Percentiles rank a stretch among this genome's conserved stretches.
phyloP scores from a whole-genome alignment of 2,329 filamentous ascomycete genomes.

The Paecilomyces fulvus region DNA sequence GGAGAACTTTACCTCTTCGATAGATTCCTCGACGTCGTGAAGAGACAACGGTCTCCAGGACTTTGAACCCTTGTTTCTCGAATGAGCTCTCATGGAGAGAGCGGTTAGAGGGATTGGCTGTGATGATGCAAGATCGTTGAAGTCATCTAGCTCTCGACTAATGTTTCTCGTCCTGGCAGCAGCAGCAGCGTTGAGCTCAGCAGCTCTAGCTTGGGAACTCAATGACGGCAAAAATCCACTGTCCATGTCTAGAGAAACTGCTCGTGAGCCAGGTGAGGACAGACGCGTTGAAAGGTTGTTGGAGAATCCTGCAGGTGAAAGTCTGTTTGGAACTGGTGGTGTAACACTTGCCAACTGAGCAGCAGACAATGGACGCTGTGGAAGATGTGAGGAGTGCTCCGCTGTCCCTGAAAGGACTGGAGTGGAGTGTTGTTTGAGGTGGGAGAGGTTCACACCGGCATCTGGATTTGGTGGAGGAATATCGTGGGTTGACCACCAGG shows the following conservation, averaged over 20 bases:
- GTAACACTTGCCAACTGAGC: neutral
- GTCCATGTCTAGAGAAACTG: constrained; percentile 5
- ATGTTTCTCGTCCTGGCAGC: constrained; percentile 6
- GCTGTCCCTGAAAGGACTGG: neutral
- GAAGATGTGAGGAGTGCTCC: neutral
- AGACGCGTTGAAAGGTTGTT: neutral
- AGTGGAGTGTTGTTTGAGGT: neutral
- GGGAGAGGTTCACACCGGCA: neutral
- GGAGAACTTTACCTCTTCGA: neutral
- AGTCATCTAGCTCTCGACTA: constrained; percentile 10
- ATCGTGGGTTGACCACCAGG: neutral
- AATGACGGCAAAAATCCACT: constrained; percentile 5
- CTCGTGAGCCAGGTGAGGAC: neutral
- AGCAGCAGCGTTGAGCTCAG: constrained; percentile 9
- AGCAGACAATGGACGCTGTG: neutral
- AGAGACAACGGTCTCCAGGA: constrained; percentile 9
- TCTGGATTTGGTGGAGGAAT: neutral
- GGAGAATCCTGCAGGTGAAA: neutral
- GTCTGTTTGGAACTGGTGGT: neutral
- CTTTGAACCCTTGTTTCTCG: constrained; percentile 13
- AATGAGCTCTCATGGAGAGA: constrained; percentile 9
- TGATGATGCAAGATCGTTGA: constrained; percentile 16
- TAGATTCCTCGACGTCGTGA: constrained; percentile 3
- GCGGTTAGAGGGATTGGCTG: constrained; percentile 15
- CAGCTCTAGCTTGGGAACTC: constrained; percentile 10